phyloP scores from a whole-genome alignment of 106 monocot species.

The Dendrobium chrysotoxum region DNA sequence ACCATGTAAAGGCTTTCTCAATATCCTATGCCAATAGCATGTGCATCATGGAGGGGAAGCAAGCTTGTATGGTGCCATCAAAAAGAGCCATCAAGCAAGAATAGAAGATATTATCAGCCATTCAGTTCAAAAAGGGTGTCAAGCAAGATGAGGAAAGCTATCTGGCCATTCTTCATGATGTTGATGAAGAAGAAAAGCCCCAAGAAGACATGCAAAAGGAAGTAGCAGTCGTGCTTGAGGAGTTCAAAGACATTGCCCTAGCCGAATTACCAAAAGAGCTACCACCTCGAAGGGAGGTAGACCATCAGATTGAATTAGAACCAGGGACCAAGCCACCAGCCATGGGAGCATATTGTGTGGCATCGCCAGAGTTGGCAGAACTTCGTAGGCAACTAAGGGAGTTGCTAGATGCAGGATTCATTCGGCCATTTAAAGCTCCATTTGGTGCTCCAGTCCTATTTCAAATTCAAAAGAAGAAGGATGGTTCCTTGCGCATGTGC shows the following conservation, averaged over 20 bases:
- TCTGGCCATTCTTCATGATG: no score
- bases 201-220: no score
- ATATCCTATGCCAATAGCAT: no score
- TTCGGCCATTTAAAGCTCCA: background rate
- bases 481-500: background rate
- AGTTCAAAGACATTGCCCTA: background rate
- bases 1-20: no score
- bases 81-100: no score
- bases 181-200: no score
- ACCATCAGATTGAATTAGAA: background rate
- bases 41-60: no score
- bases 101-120: no score
- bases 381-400: background rate
- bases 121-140: no score
- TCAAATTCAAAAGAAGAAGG: constrained; percentile 4
- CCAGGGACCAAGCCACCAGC: background rate
- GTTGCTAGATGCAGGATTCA: background rate
- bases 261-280: background rate
- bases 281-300: background rate
- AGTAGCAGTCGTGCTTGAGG: background rate
- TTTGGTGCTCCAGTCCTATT: background rate
- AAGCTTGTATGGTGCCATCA: no score
- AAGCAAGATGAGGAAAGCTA: no score
- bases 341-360: background rate
- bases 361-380: background rate